Evolutionary conservation across 1,139 yeast genomes (phyloP).

Genomic region (Casaregolazyma lundiana): DNA sequence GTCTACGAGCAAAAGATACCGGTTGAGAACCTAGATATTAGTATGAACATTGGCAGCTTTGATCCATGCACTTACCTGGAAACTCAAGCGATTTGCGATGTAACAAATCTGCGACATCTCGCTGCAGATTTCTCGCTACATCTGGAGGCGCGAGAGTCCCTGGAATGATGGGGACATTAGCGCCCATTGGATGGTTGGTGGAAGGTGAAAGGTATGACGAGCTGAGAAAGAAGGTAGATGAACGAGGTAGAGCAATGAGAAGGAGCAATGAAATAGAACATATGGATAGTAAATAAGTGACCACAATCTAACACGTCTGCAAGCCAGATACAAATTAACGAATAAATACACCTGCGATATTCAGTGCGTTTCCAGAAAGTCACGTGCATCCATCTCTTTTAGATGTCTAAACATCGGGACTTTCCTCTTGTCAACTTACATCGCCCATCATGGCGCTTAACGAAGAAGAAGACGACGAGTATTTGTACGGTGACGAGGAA

Average conservation of each 20-base stretch:
- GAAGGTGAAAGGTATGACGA: too few species aligned
- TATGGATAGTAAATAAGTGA: too few species aligned
- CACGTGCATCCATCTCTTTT: too few species aligned
- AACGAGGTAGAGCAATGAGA: too few species aligned
- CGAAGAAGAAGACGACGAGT: constrained; percentile 75
- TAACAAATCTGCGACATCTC: constrained; percentile 65
- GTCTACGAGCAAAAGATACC: constrained; percentile 76
- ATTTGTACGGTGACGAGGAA: constrained; percentile 68
- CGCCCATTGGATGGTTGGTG: constrained; percentile 1
- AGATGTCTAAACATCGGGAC: too few species aligned
- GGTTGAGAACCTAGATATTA: constrained; percentile 91
- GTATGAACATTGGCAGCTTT: background rate
- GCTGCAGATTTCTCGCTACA: constrained; percentile 62
- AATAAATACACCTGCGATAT: too few species aligned
- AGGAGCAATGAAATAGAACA: too few species aligned
- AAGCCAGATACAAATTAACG: too few species aligned
- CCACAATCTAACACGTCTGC: too few species aligned
- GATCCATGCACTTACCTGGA: constrained; percentile 11
- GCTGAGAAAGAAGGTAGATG: too few species aligned
- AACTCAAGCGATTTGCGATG: constrained; percentile 32
- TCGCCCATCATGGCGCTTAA: constrained; percentile 1
- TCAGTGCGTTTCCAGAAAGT: too few species aligned
- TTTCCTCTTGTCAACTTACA: too few species aligned
- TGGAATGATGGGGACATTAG: constrained; percentile 70
- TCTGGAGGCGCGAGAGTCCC: constrained; percentile 72